Evolutionary conservation across 345 rosid species (phyloP).

Genomic region (Dimocarpus longan): DNA sequence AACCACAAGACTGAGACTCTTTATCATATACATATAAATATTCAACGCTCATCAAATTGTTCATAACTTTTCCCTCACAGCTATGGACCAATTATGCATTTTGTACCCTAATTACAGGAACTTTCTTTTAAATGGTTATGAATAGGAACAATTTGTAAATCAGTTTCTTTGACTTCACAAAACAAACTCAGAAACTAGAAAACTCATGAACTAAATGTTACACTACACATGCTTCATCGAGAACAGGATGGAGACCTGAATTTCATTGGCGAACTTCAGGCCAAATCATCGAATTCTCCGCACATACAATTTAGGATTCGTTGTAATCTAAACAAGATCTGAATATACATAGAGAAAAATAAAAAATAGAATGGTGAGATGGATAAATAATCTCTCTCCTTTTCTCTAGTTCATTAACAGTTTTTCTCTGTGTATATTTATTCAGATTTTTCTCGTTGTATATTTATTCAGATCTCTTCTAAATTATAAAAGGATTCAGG

Average conservation of each 20-base stretch:
- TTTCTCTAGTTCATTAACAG: not conserved
- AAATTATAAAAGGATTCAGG: too few relatives aligned
- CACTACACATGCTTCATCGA: not conserved
- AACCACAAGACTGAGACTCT: not conserved
- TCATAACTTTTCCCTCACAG: not conserved
- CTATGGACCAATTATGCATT: not conserved
- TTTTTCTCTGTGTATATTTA: not conserved
- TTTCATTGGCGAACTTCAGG: not conserved
- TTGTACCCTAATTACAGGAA: not conserved
- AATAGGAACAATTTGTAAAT: not conserved
- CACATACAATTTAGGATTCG: not conserved
- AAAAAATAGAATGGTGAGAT: not conserved
- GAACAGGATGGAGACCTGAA: not conserved
- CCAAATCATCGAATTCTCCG: not conserved
- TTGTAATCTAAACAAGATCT: not conserved
- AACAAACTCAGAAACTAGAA: not conserved
- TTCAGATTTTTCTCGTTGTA: too few relatives aligned
- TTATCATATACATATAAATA: not conserved
- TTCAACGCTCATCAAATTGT: not conserved
- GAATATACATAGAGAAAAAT: not conserved
- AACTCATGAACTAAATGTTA: not conserved
- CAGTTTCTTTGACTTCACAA: not conserved
- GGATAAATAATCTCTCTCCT: not conserved
- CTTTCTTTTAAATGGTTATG: not conserved
- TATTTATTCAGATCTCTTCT: too few relatives aligned